Conservation (phyloP, 1,139 yeast genomes). For the Yamadazyma oceani region DNA sequence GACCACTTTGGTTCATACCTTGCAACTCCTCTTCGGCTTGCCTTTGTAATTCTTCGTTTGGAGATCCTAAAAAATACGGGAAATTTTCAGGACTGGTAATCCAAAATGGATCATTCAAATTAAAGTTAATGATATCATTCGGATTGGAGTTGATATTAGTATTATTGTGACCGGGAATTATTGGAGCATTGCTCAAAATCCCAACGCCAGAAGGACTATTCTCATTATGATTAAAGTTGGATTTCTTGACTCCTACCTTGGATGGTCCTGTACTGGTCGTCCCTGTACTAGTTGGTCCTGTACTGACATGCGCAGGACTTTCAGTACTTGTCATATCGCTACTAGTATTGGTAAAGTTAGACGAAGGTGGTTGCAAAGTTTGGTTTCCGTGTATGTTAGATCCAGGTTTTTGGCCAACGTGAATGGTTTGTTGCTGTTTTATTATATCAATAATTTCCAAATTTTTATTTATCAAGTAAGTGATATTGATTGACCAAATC, state of each 20-base stretch:
- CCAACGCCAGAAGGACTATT: not conserved
- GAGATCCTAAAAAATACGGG: slow-evolving; percentile 39
- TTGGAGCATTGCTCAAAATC: not conserved
- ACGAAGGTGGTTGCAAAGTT: too few relatives aligned
- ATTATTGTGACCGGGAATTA: not conserved
- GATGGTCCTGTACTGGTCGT: too few relatives aligned
- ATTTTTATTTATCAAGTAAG: slow-evolving; percentile 33
- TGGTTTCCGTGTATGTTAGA: too few relatives aligned
- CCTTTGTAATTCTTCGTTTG: slow-evolving; percentile 27
- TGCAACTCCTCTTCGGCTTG: slow-evolving; percentile 7
- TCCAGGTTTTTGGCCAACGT: too few relatives aligned
- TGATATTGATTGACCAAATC: slow-evolving; percentile 41
- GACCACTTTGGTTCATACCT: not conserved
- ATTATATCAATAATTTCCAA: slow-evolving; percentile 31
- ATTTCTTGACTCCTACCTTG: not conserved
- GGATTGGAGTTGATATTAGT: slow-evolving; percentile 2
- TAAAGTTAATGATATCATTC: slow-evolving; percentile 21
- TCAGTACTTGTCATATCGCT: too few relatives aligned
- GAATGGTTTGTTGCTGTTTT: slow-evolving; percentile 21
- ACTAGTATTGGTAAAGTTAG: too few relatives aligned
- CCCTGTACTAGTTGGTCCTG: too few relatives aligned
- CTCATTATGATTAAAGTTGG: slow-evolving; percentile 1
- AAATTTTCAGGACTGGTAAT: slow-evolving; percentile 41
- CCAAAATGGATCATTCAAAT: slow-evolving; percentile 46
- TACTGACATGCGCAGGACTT: too few relatives aligned